phyloP scores from a whole-genome alignment of 1,139 yeast genomes.

The Taphrina betulina region DNA sequence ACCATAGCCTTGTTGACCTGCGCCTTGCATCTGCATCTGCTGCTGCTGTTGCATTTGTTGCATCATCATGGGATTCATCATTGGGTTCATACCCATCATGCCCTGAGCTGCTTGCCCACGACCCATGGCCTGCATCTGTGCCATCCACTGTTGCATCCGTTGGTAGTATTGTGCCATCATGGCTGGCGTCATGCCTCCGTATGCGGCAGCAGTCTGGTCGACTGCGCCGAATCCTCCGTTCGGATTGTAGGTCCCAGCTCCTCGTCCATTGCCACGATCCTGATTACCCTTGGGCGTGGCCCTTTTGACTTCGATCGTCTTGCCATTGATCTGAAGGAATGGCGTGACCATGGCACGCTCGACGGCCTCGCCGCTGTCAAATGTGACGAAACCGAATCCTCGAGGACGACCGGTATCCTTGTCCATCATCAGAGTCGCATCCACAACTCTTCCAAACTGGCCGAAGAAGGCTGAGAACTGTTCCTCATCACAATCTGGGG shows the following conservation, averaged over 20 bases:
- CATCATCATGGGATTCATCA: conserved; percentile 33
- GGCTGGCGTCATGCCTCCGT: conserved; percentile 67
- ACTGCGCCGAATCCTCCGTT: conserved; percentile 45
- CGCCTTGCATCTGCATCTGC: conserved; percentile 40
- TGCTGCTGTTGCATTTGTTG: conserved; percentile 48
- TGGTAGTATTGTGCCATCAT: conserved; percentile 88
- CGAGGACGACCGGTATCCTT: conserved; percentile 97
- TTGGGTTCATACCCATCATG: conserved; percentile 44
- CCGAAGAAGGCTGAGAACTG: conserved; percentile 87
- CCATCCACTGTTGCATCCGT: conserved; percentile 76
- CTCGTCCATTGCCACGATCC: conserved; percentile 37
- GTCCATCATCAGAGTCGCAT: conserved; percentile 96
- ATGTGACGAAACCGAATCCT: conserved; percentile 97
- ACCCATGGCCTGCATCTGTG: conserved; percentile 54
- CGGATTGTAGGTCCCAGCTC: conserved; percentile 33
- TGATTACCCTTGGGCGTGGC: conserved; percentile 84
- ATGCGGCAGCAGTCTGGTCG: conserved; percentile 39
- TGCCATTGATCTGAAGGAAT: conserved; percentile 38
- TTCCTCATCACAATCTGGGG: conserved; percentile 88
- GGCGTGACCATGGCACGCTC: conserved; percentile 71
- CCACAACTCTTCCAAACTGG: conserved; percentile 88
- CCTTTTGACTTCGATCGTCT: conserved; percentile 80
- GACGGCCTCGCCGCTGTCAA: conserved; percentile 93
- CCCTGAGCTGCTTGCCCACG: conserved; percentile 38
- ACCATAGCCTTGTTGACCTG: conserved; percentile 16